Evolutionary conservation across 768 basidiomycete species (phyloP), one percentile per base, ranked within the genome.

Genomic region (Calvatia gigantea): DNA sequence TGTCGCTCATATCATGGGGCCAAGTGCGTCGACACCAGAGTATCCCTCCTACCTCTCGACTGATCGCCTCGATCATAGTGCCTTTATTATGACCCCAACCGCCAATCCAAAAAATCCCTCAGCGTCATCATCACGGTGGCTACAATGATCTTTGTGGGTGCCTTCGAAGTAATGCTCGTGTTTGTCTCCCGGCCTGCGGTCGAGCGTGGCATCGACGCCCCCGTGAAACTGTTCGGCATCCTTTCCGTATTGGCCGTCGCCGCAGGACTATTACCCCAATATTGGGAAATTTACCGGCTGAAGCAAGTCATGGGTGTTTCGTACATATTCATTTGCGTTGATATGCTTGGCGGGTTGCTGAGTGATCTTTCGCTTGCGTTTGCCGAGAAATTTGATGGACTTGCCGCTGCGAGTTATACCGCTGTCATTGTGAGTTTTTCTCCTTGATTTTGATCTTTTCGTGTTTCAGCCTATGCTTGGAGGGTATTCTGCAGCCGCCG

Each of bases 291-390:
- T 42, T 86, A 79, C 69, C 79, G 80, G 58, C 74, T 76, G 61
- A 74, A 74, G 59, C 79, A 84, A 59, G 85, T 87, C 35, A 63
- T 81, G 21, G 90, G 91, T 6, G 82, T 94, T 49, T 88, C 85
- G 0, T 70, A 87, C 41, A 39, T 73, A 6, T 91, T 92, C 71
- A 84, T 92, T 72, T 60, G 69, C 7, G 75, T 92, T 48, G 91
- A 94, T 63, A 74, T 85, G 51, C 64, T 83, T 7, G 91, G 89
- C 28, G 86, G 82, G 4, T 67, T 91, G 2, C 90, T 90, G 70
- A 86, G 81, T 52, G 75, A 81, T 58, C 71, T 89, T 6, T 87
- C 86, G 25, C 75, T 91, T n/a, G 77, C 73, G 31, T 89, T 90
- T 72, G 82, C 84, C 60, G 66, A 68, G 4, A 62, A 79, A 7